phyloP scores from a whole-genome alignment of 129 eudicot genomes.

The Lactuca sativa region DNA sequence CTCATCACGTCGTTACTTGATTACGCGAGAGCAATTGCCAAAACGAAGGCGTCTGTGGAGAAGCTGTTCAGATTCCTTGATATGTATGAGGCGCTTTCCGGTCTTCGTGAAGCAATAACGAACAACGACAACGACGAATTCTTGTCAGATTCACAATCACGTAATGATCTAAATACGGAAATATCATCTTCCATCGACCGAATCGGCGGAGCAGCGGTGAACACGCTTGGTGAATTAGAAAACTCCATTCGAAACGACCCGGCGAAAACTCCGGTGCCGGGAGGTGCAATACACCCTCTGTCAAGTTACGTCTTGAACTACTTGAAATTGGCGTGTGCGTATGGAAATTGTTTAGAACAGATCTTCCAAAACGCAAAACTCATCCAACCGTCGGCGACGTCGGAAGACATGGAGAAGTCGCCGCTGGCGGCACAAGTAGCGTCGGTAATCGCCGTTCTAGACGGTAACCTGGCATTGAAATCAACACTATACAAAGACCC shows the following conservation, averaged over 20 bases:
- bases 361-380: slow-evolving; percentile 44
- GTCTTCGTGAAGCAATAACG: slow-evolving; percentile 29
- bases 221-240: slow-evolving; percentile 64
- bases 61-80: slow-evolving; percentile 75
- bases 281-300: slow-evolving; percentile 92
- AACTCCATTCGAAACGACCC: slow-evolving; percentile 61
- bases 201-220: slow-evolving; percentile 54
- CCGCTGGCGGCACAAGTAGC: slow-evolving; percentile 50
- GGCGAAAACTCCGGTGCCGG: slow-evolving; percentile 58
- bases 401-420: slow-evolving; percentile 30
- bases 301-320: slow-evolving; percentile 86
- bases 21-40: slow-evolving; percentile 58
- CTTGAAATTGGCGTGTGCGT: slow-evolving; percentile 68
- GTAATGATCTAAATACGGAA: slow-evolving; percentile 44
- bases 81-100: slow-evolving; percentile 60
- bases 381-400: slow-evolving; percentile 1
- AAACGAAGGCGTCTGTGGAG: slow-evolving; percentile 57
- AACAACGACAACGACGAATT: slow-evolving; percentile 12
- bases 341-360: slow-evolving; percentile 54
- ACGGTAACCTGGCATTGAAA: slow-evolving; percentile 52
- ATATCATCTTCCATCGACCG: slow-evolving; percentile 35
- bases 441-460: slow-evolving; percentile 58
- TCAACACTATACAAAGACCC: slow-evolving; percentile 63
- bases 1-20: slow-evolving; percentile 61
- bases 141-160: neutral